Evolutionary conservation across 2,329 filamentous ascomycete species (phyloP).

Genomic region (Colletotrichum tanaceti): DNA sequence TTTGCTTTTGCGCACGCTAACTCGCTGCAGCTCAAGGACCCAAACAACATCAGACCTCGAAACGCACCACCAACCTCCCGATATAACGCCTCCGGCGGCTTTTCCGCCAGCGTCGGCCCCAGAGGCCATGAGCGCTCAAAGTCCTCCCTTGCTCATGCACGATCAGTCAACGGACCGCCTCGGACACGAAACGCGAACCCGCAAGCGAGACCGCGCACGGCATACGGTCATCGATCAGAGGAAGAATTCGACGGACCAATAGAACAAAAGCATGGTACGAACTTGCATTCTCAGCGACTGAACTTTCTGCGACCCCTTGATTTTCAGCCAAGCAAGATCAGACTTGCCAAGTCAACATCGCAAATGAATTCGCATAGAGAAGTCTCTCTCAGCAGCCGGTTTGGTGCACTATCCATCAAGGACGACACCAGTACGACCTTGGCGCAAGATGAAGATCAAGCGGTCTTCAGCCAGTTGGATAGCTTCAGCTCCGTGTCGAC

Average conservation of each 20-base stretch:
- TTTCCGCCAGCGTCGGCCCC: slow-evolving; percentile 68
- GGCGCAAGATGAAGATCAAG: slow-evolving; percentile 56
- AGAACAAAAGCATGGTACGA: slow-evolving; percentile 52
- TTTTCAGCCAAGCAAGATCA: slow-evolving; percentile 44
- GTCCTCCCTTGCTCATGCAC: slow-evolving; percentile 57
- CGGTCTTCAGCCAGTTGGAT: slow-evolving; percentile 52
- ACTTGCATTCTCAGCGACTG: slow-evolving; percentile 29
- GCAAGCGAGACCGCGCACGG: slow-evolving; percentile 52
- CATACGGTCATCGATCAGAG: slow-evolving; percentile 55
- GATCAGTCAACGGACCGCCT: slow-evolving; percentile 49
- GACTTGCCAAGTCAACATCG: slow-evolving; percentile 46
- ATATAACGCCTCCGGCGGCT: slow-evolving; percentile 54
- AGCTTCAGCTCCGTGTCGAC: slow-evolving; percentile 40
- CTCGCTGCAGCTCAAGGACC: slow-evolving; percentile 49
- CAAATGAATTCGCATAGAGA: slow-evolving; percentile 52
- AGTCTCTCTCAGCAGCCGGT: slow-evolving; percentile 56
- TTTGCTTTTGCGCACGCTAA: slow-evolving; percentile 20
- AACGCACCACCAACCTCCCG: slow-evolving; percentile 42
- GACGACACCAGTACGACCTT: slow-evolving; percentile 45
- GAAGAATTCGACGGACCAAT: slow-evolving; percentile 52
- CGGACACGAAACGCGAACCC: slow-evolving; percentile 54
- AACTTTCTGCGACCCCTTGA: slow-evolving; percentile 26
- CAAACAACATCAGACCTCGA: slow-evolving; percentile 47
- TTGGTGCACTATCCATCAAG: slow-evolving; percentile 55
- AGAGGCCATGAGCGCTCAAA: slow-evolving; percentile 64